phyloP scores from a whole-genome alignment of 139 green algal genomes.

The Mychonastes homosphaera region DNA sequence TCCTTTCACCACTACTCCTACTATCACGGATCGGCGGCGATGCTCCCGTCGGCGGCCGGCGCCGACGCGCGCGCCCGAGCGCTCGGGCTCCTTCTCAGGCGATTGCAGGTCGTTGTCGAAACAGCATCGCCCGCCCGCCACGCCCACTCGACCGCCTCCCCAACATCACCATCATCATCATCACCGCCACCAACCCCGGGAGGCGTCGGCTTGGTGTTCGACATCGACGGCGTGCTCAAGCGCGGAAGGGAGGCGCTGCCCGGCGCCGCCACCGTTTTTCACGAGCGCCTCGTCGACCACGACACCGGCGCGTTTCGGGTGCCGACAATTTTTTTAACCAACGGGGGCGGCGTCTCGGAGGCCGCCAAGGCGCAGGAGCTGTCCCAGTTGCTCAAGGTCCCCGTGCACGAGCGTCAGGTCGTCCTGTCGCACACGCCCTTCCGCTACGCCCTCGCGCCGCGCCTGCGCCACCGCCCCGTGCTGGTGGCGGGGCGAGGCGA shows the following conservation, averaged over 20 bases:
- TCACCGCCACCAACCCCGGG: no score
- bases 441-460: slow-evolving; percentile 30
- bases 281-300: neutral
- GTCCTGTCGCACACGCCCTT: slow-evolving; percentile 71
- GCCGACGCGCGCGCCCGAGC: no score
- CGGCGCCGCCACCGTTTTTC: neutral
- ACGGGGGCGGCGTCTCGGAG: slow-evolving; percentile 66
- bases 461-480: slow-evolving; percentile 39
- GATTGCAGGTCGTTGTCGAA: no score
- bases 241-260: slow-evolving; percentile 40
- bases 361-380: slow-evolving; percentile 60
- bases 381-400: slow-evolving; percentile 47
- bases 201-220: slow-evolving; percentile 50
- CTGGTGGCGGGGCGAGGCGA: slow-evolving; percentile 47
- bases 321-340: slow-evolving; percentile 62
- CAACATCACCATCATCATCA: no score
- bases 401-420: slow-evolving; percentile 44
- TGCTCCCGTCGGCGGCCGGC: no score
- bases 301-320: neutral
- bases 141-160: no score
- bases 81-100: no score
- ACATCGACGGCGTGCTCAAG: slow-evolving; percentile 75
- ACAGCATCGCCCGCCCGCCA: no score
- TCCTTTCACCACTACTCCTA: no score
- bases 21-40: no score